Evolutionary conservation across 2,329 filamentous ascomycete species (phyloP), one percentile per base, ranked within the genome.

Genomic region (Karstenula rhodostoma): DNA sequence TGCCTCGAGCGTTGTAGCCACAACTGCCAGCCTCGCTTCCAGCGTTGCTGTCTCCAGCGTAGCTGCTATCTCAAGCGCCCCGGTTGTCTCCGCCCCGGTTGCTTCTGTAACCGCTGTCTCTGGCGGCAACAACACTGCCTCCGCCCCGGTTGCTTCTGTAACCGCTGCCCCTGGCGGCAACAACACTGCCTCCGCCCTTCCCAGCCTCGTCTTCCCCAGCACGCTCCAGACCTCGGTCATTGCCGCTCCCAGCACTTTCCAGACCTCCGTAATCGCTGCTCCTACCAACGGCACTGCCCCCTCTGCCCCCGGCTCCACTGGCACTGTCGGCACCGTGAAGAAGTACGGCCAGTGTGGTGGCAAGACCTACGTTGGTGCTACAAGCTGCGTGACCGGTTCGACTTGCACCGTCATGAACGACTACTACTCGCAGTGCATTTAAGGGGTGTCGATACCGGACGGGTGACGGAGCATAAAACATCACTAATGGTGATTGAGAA

Each of bases 361-460:
- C 17, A 65, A 71, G 19, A 75, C 70, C 62, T 82, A 70, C 63
- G 78, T 68, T 17, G 81, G 81, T 27, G 58, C 76, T 15, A 76
- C 70, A 0, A 59, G 67, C 27, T 84, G 82, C 57, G 76, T 74
- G 4, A 58, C 69, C 40, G 81, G 80, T 8, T 68, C 65, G 32
- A 70, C 68, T 10, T 84, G 82, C 74, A 73, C 76, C 54, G 68
- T 69, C 4, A 69, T 62, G 59, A 83, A 83, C 73, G 67, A 73
- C 1, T 84, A 78, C 67, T 84, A 84, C 73, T 78, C 65, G 43
- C 82, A 84, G 75, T 84, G 82, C 67, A 29, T 73, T 35, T 53
- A 42, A 53, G 35, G 10, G 35, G 35, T 33, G 22, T 27, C 22
- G 23, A 17, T 7, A n/a, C n/a, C 5, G 6, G 8, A 43, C 8